phyloP scores from a whole-genome alignment of 2,329 filamentous ascomycete species.

The Hypoxylon sp. region DNA sequence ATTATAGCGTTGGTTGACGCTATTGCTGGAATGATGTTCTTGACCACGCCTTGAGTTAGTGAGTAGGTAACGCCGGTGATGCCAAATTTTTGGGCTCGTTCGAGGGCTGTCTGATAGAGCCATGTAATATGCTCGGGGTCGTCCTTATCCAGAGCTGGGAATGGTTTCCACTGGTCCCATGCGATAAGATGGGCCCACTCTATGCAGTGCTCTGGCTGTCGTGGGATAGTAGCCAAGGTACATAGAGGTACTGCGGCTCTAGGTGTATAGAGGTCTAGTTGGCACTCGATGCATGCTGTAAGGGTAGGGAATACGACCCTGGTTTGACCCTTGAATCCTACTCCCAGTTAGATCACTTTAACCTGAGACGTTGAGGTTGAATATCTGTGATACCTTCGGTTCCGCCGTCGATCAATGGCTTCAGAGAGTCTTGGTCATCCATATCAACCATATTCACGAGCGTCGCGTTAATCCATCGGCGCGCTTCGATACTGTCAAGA shows the following conservation, averaged over 20 bases:
- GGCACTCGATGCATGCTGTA: slow-evolving; percentile 97
- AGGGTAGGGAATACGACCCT: slow-evolving; percentile 92
- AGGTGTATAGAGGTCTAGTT: slow-evolving; percentile 98
- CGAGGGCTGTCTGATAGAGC: slow-evolving; percentile 88
- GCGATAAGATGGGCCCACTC: slow-evolving; percentile 99
- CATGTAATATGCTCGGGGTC: slow-evolving; percentile 98
- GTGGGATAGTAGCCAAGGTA: slow-evolving; percentile 94
- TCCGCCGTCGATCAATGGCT: slow-evolving; percentile 95
- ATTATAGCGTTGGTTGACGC: slow-evolving; percentile 98
- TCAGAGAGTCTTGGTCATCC: slow-evolving; percentile 85
- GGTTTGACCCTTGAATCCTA: slow-evolving; percentile 95
- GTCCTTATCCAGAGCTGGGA: slow-evolving; percentile 90
- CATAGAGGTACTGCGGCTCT: slow-evolving; percentile 96
- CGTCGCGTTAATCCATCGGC: slow-evolving; percentile 98
- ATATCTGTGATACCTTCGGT: slow-evolving; percentile 77
- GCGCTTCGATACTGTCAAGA: slow-evolving; percentile 94
- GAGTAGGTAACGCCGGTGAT: slow-evolving; percentile 95
- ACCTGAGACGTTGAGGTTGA: not conserved
- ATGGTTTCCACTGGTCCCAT: slow-evolving; percentile 89
- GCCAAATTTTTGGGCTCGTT: slow-evolving; percentile 86
- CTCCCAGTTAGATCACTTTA: slow-evolving; percentile 32
- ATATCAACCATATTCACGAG: slow-evolving; percentile 90
- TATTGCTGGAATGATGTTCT: slow-evolving; percentile 99
- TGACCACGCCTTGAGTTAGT: slow-evolving; percentile 96
- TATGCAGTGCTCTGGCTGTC: slow-evolving; percentile 97